Conservation (phyloP, 768 basidiomycete genomes). For the Coprinopsis strossmayeri region DNA sequence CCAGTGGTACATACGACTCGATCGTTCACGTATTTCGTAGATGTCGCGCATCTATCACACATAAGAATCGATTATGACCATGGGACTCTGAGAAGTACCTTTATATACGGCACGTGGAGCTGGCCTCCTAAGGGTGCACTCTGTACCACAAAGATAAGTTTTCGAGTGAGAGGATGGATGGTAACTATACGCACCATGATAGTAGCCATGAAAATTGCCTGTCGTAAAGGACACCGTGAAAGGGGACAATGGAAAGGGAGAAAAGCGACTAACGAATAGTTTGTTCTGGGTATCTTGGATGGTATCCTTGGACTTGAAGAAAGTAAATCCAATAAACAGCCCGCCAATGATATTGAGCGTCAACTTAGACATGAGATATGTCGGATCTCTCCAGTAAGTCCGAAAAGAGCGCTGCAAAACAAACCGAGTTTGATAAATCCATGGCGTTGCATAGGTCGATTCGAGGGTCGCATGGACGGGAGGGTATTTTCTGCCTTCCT, state of each 20-base stretch:
- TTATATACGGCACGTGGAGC: conserved; percentile 56
- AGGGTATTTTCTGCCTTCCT: conserved; percentile 41
- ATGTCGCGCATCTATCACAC: conserved; percentile 44
- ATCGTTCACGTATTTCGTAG: conserved; percentile 63
- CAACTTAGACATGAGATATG: conserved; percentile 55
- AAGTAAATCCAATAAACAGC: conserved; percentile 57
- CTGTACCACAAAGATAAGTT: conserved; percentile 11
- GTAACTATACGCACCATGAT: conserved; percentile 27
- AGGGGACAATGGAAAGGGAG: neutral
- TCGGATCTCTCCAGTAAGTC: conserved; percentile 53
- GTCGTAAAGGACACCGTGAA: neutral
- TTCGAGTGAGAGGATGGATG: conserved; percentile 2
- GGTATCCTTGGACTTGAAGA: conserved; percentile 48
- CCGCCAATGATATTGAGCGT: conserved; percentile 47
- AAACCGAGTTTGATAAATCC: conserved; percentile 38
- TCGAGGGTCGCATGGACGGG: conserved; percentile 29
- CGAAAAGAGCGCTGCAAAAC: conserved; percentile 38
- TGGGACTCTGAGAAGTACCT: conserved; percentile 14
- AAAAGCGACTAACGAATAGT: conserved; percentile 45
- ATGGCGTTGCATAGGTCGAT: conserved; percentile 46
- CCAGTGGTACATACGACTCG: conserved; percentile 64
- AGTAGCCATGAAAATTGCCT: conserved; percentile 55
- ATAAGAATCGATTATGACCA: neutral
- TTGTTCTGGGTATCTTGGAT: conserved; percentile 59
- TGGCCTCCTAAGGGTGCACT: conserved; percentile 54